Conservation (phyloP, 23 red algal genomes). For the Agarophyton chilense region DNA sequence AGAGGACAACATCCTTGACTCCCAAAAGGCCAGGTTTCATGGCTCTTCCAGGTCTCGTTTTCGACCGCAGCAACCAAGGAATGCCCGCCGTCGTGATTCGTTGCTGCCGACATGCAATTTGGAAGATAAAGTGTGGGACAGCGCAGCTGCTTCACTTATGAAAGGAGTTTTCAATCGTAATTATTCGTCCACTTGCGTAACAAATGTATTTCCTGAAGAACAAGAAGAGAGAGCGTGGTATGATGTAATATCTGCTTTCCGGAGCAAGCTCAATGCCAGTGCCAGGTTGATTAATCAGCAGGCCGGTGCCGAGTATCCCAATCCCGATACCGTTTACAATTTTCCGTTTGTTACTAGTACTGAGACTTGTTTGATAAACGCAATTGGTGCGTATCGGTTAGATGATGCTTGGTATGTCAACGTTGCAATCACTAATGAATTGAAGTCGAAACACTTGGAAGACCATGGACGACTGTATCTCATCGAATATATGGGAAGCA, state of each 20-base stretch:
- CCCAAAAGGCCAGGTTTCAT: not conserved
- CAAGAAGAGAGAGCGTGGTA: not conserved
- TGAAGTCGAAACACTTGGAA: not conserved
- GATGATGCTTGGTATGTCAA: not conserved
- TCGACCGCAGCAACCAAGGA: not conserved
- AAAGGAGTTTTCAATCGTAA: not conserved
- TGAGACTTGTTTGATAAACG: not conserved
- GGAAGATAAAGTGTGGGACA: not conserved
- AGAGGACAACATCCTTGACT: not conserved
- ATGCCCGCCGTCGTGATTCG: not conserved
- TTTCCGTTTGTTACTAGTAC: slow-evolving; percentile 1
- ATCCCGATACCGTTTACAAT: not conserved
- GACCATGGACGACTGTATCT: not conserved
- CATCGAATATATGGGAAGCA: not conserved
- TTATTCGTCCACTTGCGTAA: not conserved
- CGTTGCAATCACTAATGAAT: slow-evolving; percentile 20
- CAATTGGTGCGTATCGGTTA: not conserved
- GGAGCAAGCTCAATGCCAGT: not conserved
- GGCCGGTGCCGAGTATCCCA: not conserved
- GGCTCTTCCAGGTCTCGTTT: not conserved
- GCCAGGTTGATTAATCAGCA: not conserved
- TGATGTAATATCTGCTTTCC: not conserved
- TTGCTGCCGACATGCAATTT: not conserved
- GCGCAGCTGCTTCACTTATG: not conserved
- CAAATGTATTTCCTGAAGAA: not conserved